Evolutionary conservation across 345 rosid genomes (phyloP), one percentile per base, ranked within the genome.

Genomic region (Euphorbia peplus): DNA sequence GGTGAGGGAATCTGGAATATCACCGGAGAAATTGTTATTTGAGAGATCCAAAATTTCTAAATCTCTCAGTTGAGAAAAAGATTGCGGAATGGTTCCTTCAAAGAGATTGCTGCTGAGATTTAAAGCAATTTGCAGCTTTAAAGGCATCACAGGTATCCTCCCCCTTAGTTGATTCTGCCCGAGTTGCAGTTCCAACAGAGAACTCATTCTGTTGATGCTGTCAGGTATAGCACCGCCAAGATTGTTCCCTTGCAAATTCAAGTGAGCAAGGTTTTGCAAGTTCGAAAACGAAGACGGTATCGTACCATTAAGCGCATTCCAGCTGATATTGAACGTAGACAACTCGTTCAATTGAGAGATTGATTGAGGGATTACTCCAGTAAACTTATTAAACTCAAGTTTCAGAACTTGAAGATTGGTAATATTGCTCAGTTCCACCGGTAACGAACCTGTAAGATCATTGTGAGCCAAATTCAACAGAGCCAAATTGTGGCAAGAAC

Each of bases 11-110:
- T 3, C 12, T 0, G 97, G 96, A 71, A 91, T 75, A 5, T 56
- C 60, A 28, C 92, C 92, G 0, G 85, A 79, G 57, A 93, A 75
- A 0, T 19, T 68, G 74, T 93, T 83, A 74, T 85, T 75, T 5
- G 97, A 90, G 54, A 90, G 91, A 71, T 93, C 93, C 82, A 90
- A 78, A 72, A 89, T 69, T 80, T 93, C 96, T 69, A 93, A 74
- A 13, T n/a, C 68, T 0, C 0, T 26, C 50, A 90, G 83, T 10
- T 1, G 35, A 47, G 77, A 57, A 39, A 93, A 64, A 16, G 78
- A 25, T 14, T 0, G 0, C 0, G 97, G 97, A 70, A 93, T 85
- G 2, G 8, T 0, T 35, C 96, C 97, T 58, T 69, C 30, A 54
- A 89, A 84, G 70, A 48, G 60, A 73, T 93, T 93, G 80, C 64